phyloP scores from a whole-genome alignment of 2,329 filamentous ascomycete species.

The Rosellinia necatrix region DNA sequence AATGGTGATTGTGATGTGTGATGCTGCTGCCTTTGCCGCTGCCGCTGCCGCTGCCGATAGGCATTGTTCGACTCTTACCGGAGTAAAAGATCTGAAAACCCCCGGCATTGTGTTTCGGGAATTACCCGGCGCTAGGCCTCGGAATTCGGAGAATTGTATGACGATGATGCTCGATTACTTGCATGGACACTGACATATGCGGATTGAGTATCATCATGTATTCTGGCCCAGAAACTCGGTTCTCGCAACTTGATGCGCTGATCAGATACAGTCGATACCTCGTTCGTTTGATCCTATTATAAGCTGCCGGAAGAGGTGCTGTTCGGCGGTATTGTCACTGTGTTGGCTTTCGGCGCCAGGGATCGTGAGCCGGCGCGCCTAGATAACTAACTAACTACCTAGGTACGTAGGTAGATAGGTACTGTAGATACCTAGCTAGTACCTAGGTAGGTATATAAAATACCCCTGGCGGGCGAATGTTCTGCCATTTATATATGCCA shows the following conservation, averaged over 20 bases:
- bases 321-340: background rate
- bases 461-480: no score
- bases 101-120: constrained; percentile 21
- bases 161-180: background rate
- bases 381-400: background rate
- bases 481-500: no score
- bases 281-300: background rate
- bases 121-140: constrained; percentile 3
- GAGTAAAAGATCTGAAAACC: constrained; percentile 7
- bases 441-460: no score
- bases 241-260: background rate
- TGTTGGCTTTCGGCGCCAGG: constrained; percentile 10
- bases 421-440: background rate
- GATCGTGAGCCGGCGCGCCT: constrained; percentile 8
- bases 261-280: background rate
- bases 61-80: background rate
- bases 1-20: no score
- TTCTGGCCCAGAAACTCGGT: no score
- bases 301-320: no score
- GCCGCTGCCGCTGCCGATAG: background rate
- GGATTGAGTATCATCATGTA: no score
- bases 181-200: no score
- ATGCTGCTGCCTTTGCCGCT: no score
- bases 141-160: constrained; percentile 6
- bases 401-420: no score